Percentiles rank a stretch among this genome's conserved stretches.
These are phyloP conservation scores for Dictyostelium discoideum DNA, from an alignment of 78 protist genomes.

Conservation along the genomic window dicty_2.7 NC_007089.4:5959501-5960000, in stretches of 20 bases:
- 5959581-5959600: not conserved
- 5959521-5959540: conserved; percentile 26
- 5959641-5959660: not conserved
- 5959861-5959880: not conserved
- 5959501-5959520: conserved; percentile 14
- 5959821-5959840: not conserved
- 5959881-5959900: not conserved
- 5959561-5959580: not conserved
- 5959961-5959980: conserved; percentile 16
- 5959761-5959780: not conserved
- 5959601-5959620: not conserved
- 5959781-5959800: not conserved
- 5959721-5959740: conserved; percentile 5
- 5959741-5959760: not conserved
- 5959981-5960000: conserved; percentile 36
- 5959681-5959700: not conserved
- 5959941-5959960: conserved; percentile 47
- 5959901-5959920: conserved; percentile 37
- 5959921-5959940: not conserved
- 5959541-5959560: not conserved
- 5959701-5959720: not conserved
- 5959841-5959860: conserved; percentile 8
- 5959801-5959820: not conserved
- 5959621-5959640: not conserved
- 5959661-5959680: not conserved